Percentiles rank a stretch among this genome's conserved stretches.
Conservation (phyloP, 2,329 filamentous ascomycete species). For the Polytolypa hystricis region DNA sequence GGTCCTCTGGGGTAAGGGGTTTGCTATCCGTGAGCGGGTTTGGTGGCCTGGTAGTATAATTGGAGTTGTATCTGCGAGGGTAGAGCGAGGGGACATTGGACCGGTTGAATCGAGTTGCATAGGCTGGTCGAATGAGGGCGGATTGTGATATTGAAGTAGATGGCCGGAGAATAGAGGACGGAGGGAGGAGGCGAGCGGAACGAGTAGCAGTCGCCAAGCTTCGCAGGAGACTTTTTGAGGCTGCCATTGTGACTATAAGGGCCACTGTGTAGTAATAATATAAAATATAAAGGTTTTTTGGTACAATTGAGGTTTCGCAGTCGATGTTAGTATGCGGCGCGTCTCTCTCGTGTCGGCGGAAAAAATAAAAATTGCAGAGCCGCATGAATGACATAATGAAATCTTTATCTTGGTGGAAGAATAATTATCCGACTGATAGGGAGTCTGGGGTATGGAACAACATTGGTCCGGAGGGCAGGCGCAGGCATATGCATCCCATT, state of each 20-base stretch:
- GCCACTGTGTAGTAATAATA: no score
- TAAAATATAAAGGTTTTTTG: no score
- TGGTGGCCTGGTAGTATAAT: constrained; percentile 16
- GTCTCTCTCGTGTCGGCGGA: no score
- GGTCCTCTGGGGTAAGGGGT: constrained; percentile 22
- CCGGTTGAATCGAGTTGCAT: background rate
- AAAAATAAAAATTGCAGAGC: no score
- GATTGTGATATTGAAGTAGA: background rate
- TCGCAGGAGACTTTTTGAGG: constrained; percentile 6
- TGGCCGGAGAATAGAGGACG: constrained; percentile 6
- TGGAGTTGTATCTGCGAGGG: constrained; percentile 22
- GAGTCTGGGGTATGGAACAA: no score
- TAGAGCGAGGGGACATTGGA: constrained; percentile 5
- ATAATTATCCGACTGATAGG: no score
- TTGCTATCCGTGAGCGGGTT: constrained; percentile 25
- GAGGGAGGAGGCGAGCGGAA: background rate
- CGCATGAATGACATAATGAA: background rate
- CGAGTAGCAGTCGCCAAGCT: constrained; percentile 3
- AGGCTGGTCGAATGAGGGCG: background rate
- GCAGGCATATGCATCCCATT: no score
- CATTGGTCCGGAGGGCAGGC: no score
- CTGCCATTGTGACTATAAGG: constrained; percentile 7
- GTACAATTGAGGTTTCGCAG: no score
- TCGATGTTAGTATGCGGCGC: no score
- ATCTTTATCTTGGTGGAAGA: background rate